A percentile compares a stretch with the other conserved stretches of the same genome.
Conservation (phyloP, 176 grass and related monocot species). For the Carex myosuroides region DNA sequence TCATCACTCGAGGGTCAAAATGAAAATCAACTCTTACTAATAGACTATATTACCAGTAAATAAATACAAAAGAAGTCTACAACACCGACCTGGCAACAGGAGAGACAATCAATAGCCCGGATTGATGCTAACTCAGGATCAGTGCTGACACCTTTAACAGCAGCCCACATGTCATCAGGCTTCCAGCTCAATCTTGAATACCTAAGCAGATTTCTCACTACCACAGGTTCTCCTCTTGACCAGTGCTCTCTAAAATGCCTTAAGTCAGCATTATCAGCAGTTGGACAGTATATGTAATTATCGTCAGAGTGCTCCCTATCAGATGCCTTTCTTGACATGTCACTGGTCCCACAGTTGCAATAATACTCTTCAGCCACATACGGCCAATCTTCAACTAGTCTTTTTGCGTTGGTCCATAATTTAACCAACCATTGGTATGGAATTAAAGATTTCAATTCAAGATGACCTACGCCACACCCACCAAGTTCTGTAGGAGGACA, state of each 20-base stretch:
- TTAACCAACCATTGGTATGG: slow-evolving; percentile 29
- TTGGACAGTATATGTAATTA: slow-evolving; percentile 69
- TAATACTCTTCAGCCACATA: not conserved
- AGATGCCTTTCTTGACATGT: slow-evolving; percentile 36
- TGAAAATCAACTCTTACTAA: not conserved
- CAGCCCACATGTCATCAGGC: slow-evolving; percentile 73
- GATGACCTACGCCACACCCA: slow-evolving; percentile 34
- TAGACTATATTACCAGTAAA: not conserved
- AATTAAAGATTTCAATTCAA: slow-evolving; percentile 50
- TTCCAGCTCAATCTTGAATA: slow-evolving; percentile 71
- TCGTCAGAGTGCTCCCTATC: slow-evolving; percentile 40
- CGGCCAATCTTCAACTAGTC: slow-evolving; percentile 22
- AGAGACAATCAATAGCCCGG: slow-evolving; percentile 63
- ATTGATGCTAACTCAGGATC: slow-evolving; percentile 44
- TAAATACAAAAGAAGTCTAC: not conserved
- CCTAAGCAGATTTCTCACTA: slow-evolving; percentile 51
- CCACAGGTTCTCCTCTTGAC: slow-evolving; percentile 65
- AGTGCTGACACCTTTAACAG: slow-evolving; percentile 39
- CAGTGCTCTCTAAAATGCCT: slow-evolving; percentile 72
- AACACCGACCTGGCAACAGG: slow-evolving; percentile 57
- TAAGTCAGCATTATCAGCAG: slow-evolving; percentile 35
- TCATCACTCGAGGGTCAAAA: not conserved
- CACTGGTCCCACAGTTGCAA: slow-evolving; percentile 14
- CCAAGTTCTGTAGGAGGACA: slow-evolving; percentile 64
- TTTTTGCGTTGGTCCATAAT: slow-evolving; percentile 40